Base-by-base conservation (phyloP, 129 eudicot genomes). In the Sambucus nigra region DNA sequence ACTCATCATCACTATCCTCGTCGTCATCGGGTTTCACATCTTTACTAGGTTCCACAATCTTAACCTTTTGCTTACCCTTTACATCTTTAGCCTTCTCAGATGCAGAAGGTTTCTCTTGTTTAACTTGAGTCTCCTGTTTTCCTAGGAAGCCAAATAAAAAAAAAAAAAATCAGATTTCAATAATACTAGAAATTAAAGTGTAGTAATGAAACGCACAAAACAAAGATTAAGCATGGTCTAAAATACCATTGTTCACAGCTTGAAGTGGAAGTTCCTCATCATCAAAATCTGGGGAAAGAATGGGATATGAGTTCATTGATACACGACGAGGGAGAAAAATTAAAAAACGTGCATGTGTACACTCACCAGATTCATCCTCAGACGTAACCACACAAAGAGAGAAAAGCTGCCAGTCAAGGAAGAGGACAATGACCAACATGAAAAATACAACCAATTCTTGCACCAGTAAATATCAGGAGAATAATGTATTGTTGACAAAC, bases 41-140 rank as follows among this genome's bases (percentile, higher is more conserved):
- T 61, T 86, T 82, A 25, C 20, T 73, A 20, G 89, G 94, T 55
- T 77, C 84, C 26, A 66, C 86, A 41, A 88, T 74, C 70, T 61
- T 80, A 72, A 73, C 84, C 81, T 74, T 74, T 32, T 68, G 79
- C 70, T 80, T 80, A 23, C 74, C 81, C 64, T 69, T 76, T 17
- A 25, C 61, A 11, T 60, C 67, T 41, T 16, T 54, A 15, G 61
- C 79, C 44, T 76, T 79, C 60, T 63, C 51, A 52, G 44, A 32
- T 38, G 23, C 83, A 14, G 38, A 64, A 57, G 70, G 22, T 32
- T 47, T 58, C 56, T 68, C 96, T 48, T 70, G 71, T 68, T 81
- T 82, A 51, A 44, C 60, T 67, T 72, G 63, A 2, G 55, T 21
- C 65, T 63, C 80, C 28, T 55, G 72, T 55, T 77, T 81, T 10